A percentile compares a stretch with the other conserved stretches of the same genome.
Evolutionary conservation across 208 protist genomes (phyloP).

Genomic region (Acanthamoeba royreba): DNA sequence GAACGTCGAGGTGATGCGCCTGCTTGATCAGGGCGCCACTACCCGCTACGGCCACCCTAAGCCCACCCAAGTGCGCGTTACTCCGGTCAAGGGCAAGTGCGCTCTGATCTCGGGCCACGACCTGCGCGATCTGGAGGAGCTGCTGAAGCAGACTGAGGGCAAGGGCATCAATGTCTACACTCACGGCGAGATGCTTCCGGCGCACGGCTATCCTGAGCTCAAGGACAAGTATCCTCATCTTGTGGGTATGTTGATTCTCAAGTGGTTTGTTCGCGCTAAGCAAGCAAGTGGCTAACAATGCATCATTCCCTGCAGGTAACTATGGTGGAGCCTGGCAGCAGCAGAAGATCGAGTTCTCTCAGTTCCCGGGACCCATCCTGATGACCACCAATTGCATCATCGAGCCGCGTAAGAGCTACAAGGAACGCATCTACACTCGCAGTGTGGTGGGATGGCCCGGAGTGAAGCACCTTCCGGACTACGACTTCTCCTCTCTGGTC

Average conservation of each 20-base stretch:
- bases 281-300: too few species aligned
- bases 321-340: conserved; percentile 76
- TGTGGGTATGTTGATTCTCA: too few species aligned
- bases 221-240: conserved; percentile 71
- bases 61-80: conserved; percentile 57
- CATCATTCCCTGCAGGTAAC: too few species aligned
- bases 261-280: too few species aligned
- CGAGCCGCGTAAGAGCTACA: conserved; percentile 70
- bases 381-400: conserved; percentile 90
- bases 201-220: conserved; percentile 83
- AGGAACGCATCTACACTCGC: conserved; percentile 78
- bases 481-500: conserved; percentile 71
- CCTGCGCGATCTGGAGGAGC: conserved; percentile 70
- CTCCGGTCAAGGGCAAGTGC: conserved; percentile 61
- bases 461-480: conserved; percentile 50
- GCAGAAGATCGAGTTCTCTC: conserved; percentile 79
- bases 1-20: conserved; percentile 73
- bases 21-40: conserved; percentile 68
- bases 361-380: conserved; percentile 84
- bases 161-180: conserved; percentile 86
- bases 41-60: conserved; percentile 61
- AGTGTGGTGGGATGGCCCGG: conserved; percentile 13
- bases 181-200: conserved; percentile 89
- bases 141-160: conserved; percentile 74
- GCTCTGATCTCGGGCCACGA: conserved; percentile 85